Base-by-base conservation (phyloP, 139 green algal species). In the Asterochloris erici region DNA sequence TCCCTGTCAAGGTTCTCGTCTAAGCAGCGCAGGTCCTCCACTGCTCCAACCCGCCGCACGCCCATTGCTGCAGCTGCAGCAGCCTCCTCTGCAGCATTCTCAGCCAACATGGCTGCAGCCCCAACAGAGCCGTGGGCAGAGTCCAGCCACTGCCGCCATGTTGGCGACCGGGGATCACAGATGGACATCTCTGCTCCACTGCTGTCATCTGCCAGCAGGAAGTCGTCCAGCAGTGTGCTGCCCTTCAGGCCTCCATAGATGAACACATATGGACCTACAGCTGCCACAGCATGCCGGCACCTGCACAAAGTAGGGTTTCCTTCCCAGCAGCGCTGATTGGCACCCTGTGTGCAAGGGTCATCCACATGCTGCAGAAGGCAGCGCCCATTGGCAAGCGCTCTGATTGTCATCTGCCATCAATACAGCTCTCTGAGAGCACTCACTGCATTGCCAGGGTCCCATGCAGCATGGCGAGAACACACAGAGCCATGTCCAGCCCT, bases 201-300 rank as follows among this genome's bases (percentile, higher is more conserved):
- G 60, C 84, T 87, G 84, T 97, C 94, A 70, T 96, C 93, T 27
- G 91, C 87, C 62, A 95, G 79, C 79, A 95, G 86, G 68, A 94
- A 84, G 79, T 98, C 96, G 63, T 95, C 94, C 78, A 99, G 90
- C 80, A 99, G 91, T 2, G 87, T 88, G 68, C 87, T 88, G 74
- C 93, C 91, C 54, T 93, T 88, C 17, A 99, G 88, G 28, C 97
- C 97, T 38, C 97, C 97, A 77, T 98, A 98, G 68, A 97, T 93
- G 90, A 98, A 99, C 68, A 99, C 89, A 85, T 96, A 96, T 11
- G 91, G 90, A 11, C 96, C 96, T 73, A 98, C 91, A 13, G 90
- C 89, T 1, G 94, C 89, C n/a, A 96, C 93, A 15, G 96, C 92
- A 90, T 99, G 96, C 63, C 93, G 87, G 80, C 93, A 96, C 62